These are phyloP conservation scores for Calonectria multiphialidica DNA, from an alignment of 2,329 filamentous ascomycete species.

Conservation along the genomic window DNA sequence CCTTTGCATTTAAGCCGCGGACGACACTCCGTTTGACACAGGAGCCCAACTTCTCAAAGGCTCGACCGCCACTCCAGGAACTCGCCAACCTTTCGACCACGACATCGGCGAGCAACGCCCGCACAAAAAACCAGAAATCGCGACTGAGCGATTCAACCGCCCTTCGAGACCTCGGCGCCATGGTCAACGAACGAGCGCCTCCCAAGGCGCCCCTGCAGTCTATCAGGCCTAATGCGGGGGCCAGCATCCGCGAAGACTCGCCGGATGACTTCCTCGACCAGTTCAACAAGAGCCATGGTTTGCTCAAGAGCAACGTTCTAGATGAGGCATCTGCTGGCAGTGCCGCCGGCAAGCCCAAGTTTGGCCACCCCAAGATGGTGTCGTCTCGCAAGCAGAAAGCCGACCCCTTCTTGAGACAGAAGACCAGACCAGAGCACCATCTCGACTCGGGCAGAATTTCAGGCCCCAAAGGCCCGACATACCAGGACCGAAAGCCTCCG, in stretches of 20 bases:
- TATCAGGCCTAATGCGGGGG: conserved; percentile 47
- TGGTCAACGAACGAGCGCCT: conserved; percentile 62
- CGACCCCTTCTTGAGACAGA: conserved; percentile 66
- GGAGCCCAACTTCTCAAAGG: conserved; percentile 33
- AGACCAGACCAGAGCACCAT: conserved; percentile 69
- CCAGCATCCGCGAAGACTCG: conserved; percentile 40
- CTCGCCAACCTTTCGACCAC: neutral
- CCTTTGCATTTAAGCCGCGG: conserved; percentile 38
- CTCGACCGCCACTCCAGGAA: conserved; percentile 19
- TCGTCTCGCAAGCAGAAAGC: conserved; percentile 68
- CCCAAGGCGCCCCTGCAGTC: conserved; percentile 59
- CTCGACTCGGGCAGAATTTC: conserved; percentile 59
- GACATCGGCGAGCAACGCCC: conserved; percentile 1
- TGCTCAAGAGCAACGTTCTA: conserved; percentile 41
- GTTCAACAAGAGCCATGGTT: conserved; percentile 45
- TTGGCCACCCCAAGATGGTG: conserved; percentile 58
- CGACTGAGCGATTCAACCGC: conserved; percentile 23
- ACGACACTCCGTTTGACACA: conserved; percentile 30
- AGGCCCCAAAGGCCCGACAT: conserved; percentile 61
- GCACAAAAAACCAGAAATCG: conserved; percentile 11
- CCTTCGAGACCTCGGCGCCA: conserved; percentile 43
- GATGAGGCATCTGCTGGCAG: conserved; percentile 15
- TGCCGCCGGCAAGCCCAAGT: conserved; percentile 42
- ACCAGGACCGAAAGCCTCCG: conserved; percentile 60
- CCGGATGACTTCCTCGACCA: conserved; percentile 50